phyloP scores from a whole-genome alignment of 441 rosid species.

The Viola pubescens region DNA sequence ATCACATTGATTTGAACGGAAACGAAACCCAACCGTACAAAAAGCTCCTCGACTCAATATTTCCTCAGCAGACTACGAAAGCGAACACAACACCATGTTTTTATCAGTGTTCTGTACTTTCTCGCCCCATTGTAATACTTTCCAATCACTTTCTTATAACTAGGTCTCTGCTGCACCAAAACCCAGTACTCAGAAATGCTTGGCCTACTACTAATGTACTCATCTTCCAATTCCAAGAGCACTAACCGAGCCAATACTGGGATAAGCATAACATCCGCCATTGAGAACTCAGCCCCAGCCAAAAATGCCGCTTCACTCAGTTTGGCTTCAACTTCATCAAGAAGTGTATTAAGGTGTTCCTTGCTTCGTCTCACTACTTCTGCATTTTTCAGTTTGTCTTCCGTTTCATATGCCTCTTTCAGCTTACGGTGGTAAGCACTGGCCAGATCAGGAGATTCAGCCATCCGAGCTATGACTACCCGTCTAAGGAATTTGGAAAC shows the following conservation, averaged over 20 bases:
- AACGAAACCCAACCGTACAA: no score
- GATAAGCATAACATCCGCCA: conserved; percentile 78
- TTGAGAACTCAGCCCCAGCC: conserved; percentile 67
- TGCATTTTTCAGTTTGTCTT: conserved; percentile 54
- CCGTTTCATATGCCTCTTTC: conserved; percentile 60
- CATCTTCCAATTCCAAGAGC: conserved; percentile 57
- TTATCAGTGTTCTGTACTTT: conserved; percentile 52
- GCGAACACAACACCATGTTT: conserved; percentile 61
- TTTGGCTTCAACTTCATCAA: conserved; percentile 58
- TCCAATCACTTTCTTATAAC: conserved; percentile 64
- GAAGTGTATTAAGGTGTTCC: conserved; percentile 52
- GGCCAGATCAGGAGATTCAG: conserved; percentile 82
- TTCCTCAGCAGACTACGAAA: conserved; percentile 39
- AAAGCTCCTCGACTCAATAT: conserved; percentile 18
- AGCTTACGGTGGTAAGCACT: conserved; percentile 75
- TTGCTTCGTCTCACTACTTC: conserved; percentile 42
- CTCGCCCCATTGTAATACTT: conserved; percentile 80
- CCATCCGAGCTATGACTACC: conserved; percentile 83
- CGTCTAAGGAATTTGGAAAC: conserved; percentile 71
- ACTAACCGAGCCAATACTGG: conserved; percentile 63
- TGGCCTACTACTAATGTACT: conserved; percentile 55
- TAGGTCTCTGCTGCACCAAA: conserved; percentile 54
- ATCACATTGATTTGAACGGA: no score
- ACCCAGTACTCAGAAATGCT: conserved; percentile 67
- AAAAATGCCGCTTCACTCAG: conserved; percentile 42